Conservation (phyloP, 495 filamentous ascomycete genomes). For the Podospora comata region DNA sequence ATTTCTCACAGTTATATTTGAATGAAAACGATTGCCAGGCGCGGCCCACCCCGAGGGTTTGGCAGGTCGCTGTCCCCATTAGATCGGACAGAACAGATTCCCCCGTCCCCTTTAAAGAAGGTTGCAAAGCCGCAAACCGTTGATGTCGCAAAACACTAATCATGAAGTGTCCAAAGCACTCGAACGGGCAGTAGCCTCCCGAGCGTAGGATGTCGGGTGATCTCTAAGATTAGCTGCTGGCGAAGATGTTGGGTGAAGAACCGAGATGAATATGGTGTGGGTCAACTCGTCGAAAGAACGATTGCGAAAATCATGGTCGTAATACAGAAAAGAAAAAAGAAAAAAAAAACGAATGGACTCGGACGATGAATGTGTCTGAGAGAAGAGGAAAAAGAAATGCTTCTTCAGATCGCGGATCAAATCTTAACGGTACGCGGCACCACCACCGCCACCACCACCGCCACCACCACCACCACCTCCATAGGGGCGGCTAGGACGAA, state of each 20-base stretch:
- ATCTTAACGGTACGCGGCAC: slow-evolving; percentile 45
- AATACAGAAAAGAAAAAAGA: slow-evolving; percentile 26
- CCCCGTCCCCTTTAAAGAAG: slow-evolving; percentile 21
- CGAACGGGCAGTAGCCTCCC: slow-evolving; percentile 49
- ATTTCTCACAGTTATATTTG: slow-evolving; percentile 33
- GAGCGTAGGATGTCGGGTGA: slow-evolving; percentile 58
- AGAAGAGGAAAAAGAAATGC: neutral
- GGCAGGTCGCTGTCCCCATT: slow-evolving; percentile 28
- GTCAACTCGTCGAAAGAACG: slow-evolving; percentile 33
- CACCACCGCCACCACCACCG: slow-evolving; percentile 39
- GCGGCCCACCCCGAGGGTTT: slow-evolving; percentile 20
- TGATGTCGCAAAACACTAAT: slow-evolving; percentile 57
- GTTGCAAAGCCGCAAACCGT: slow-evolving; percentile 25
- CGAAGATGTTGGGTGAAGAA: slow-evolving; percentile 51
- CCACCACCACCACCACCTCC: slow-evolving; percentile 41
- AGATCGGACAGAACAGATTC: slow-evolving; percentile 34
- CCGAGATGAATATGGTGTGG: slow-evolving; percentile 35
- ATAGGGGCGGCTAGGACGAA: slow-evolving; percentile 54
- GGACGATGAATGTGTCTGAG: neutral
- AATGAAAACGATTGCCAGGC: slow-evolving; percentile 19
- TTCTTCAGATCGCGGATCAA: slow-evolving; percentile 3
- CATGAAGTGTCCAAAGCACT: slow-evolving; percentile 60
- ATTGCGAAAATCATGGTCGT: slow-evolving; percentile 27
- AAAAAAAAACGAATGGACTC: neutral
- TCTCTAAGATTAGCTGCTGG: slow-evolving; percentile 51